phyloP scores from a whole-genome alignment of 169 alveolate species.

The Fabrea salina region DNA sequence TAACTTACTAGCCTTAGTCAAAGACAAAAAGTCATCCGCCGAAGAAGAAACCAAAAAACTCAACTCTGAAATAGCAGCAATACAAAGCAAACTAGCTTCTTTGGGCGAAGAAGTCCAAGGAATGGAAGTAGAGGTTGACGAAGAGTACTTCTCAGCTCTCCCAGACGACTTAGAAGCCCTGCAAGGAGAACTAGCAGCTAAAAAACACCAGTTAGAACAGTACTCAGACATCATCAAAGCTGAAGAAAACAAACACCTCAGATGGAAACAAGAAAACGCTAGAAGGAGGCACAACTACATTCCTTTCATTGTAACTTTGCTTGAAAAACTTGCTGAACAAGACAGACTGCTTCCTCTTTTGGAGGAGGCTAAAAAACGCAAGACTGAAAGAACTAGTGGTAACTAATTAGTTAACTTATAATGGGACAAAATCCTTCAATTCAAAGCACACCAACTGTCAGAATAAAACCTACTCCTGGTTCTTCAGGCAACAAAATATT shows the following conservation, averaged over 20 bases:
- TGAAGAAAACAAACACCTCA: conserved; percentile 45
- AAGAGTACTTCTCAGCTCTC: conserved; percentile 11
- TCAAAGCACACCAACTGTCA: too few relatives aligned
- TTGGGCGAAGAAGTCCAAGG: conserved; percentile 27
- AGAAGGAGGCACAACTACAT: conserved; percentile 82
- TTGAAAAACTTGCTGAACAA: conserved; percentile 69
- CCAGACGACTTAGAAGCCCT: conserved; percentile 19
- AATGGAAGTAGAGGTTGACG: conserved; percentile 28
- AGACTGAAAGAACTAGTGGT: not conserved
- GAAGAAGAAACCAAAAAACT: conserved; percentile 18
- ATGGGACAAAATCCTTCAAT: too few relatives aligned
- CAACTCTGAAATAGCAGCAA: not conserved
- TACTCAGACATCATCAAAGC: conserved; percentile 30
- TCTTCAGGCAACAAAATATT: too few relatives aligned
- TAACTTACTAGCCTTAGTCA: conserved; percentile 72
- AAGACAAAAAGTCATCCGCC: conserved; percentile 45
- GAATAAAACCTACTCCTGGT: too few relatives aligned
- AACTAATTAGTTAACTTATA: not conserved
- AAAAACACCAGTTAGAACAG: conserved; percentile 1
- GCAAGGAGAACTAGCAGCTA: conserved; percentile 31
- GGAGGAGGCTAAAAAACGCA: conserved; percentile 58
- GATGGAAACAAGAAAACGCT: conserved; percentile 69
- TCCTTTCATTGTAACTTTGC: conserved; percentile 74
- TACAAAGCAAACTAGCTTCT: not conserved
- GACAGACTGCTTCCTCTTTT: conserved; percentile 57